A percentile compares a stretch with the other conserved stretches of the same genome.
Conservation (phyloP, 352 stramenopile species). For the Pythium aquatile region DNA sequence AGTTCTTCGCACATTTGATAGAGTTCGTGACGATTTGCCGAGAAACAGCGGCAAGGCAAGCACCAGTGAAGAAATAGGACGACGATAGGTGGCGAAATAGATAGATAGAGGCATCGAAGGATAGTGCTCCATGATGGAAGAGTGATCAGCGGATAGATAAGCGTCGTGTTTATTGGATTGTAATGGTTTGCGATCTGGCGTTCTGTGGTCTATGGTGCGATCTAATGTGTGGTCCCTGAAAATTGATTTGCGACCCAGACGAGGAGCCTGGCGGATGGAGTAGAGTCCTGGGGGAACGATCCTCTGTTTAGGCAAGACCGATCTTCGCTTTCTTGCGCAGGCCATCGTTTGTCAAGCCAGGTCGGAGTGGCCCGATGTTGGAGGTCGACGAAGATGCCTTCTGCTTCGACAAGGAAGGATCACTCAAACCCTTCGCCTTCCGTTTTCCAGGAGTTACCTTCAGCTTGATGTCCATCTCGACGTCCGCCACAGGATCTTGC, state of each 20-base stretch:
- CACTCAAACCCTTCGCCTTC: constrained; percentile 40
- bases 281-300: too few species aligned
- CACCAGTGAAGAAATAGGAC: constrained; percentile 30
- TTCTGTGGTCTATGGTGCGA: background rate
- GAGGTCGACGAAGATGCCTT: constrained; percentile 34
- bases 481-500: constrained; percentile 39
- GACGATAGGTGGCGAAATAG: background rate
- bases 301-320: constrained; percentile 37
- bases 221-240: background rate
- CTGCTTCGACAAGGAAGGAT: background rate
- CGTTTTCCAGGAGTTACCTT: constrained; percentile 45
- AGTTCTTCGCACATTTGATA: constrained; percentile 81
- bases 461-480: constrained; percentile 13
- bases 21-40: constrained; percentile 77
- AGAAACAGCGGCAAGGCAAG: constrained; percentile 52
- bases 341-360: constrained; percentile 43
- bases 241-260: too few species aligned
- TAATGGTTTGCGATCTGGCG: background rate
- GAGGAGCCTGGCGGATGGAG: background rate
- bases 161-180: background rate
- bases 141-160: background rate
- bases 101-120: constrained; percentile 1
- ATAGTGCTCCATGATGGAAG: background rate
- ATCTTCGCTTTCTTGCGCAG: constrained; percentile 53
- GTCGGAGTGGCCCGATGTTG: constrained; percentile 51